These are phyloP conservation scores for Solanum pinnatisectum DNA, from an alignment of 257 asterid species.

Conservation along the genomic window DNA sequence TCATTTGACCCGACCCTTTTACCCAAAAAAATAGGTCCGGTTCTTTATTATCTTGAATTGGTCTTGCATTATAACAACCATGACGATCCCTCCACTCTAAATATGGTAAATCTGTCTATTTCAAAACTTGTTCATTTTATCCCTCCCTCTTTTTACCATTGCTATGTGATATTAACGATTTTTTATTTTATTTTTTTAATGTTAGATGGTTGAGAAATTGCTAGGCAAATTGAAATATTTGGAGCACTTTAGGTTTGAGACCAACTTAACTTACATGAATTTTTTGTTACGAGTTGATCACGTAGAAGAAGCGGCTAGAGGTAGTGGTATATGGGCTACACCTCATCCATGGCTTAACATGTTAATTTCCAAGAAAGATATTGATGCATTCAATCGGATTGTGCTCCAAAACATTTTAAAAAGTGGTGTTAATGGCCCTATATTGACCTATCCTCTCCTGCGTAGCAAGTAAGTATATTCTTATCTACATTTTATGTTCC, in stretches of 20 bases:
- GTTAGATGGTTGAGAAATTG: slow-evolving; percentile 48
- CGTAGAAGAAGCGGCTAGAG: slow-evolving; percentile 60
- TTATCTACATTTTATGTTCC: not conserved
- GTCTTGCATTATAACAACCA: slow-evolving; percentile 47
- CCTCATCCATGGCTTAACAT: slow-evolving; percentile 99
- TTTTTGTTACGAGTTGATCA: slow-evolving; percentile 75
- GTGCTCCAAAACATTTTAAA: slow-evolving; percentile 60
- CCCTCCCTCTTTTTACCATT: not conserved
- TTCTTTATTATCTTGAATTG: slow-evolving; percentile 83
- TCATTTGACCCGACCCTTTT: slow-evolving; percentile 41
- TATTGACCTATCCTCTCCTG: slow-evolving; percentile 71
- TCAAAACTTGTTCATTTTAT: not conserved
- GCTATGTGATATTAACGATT: not conserved
- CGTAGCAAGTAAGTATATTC: slow-evolving; percentile 59
- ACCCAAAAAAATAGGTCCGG: slow-evolving; percentile 46
- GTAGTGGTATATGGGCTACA: slow-evolving; percentile 76
- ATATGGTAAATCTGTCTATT: slow-evolving; percentile 28
- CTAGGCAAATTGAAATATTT: slow-evolving; percentile 22
- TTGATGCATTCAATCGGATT: slow-evolving; percentile 49
- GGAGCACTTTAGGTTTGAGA: slow-evolving; percentile 27
- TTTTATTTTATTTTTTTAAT: not conserved
- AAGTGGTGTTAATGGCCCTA: slow-evolving; percentile 87
- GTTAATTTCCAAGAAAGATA: slow-evolving; percentile 55
- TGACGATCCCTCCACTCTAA: slow-evolving; percentile 35
- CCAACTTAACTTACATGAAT: slow-evolving; percentile 44